phyloP scores from a whole-genome alignment of 495 filamentous ascomycete genomes.

The Penicillium cosmopolitanum region DNA sequence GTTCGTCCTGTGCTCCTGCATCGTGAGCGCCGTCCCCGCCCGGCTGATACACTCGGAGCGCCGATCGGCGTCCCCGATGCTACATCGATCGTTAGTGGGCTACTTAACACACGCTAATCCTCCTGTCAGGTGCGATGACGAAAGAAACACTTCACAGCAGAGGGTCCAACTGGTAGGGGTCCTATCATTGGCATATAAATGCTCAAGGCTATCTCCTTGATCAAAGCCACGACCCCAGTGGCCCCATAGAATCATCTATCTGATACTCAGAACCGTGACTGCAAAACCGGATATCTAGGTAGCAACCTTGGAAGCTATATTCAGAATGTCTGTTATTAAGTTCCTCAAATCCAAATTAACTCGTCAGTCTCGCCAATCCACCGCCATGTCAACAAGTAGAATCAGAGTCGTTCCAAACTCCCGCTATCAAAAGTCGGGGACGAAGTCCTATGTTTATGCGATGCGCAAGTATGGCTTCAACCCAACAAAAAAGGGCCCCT shows the following conservation, averaged over 20 bases:
- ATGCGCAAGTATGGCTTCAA: conserved; percentile 72
- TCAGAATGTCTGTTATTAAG: conserved; percentile 20
- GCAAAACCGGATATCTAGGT: neutral
- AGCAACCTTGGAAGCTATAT: neutral
- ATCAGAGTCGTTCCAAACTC: conserved; percentile 58
- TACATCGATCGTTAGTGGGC: conserved; percentile 20
- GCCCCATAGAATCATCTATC: neutral
- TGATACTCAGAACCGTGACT: neutral
- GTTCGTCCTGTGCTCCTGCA: conserved; percentile 25
- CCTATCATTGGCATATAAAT: conserved; percentile 1
- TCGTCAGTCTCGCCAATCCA: conserved; percentile 11
- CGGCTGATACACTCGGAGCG: conserved; percentile 20
- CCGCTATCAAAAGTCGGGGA: conserved; percentile 66
- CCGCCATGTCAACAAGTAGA: conserved; percentile 43
- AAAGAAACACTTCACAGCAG: conserved; percentile 6
- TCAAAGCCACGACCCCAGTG: neutral
- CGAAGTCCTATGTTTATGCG: conserved; percentile 72
- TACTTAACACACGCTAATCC: conserved; percentile 12
- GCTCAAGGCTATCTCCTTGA: neutral
- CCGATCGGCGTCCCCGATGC: conserved; percentile 22
- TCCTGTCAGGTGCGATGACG: conserved; percentile 26
- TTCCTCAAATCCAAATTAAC: conserved; percentile 18
- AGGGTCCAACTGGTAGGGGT: conserved; percentile 13
- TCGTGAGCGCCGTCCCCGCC: conserved; percentile 7
- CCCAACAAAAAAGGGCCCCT: conserved; percentile 72